Percentiles rank a stretch among this genome's conserved stretches.
These are phyloP conservation scores for Salix exigua DNA, from an alignment of 345 rosid genomes.

Conservation along the genomic window DNA sequence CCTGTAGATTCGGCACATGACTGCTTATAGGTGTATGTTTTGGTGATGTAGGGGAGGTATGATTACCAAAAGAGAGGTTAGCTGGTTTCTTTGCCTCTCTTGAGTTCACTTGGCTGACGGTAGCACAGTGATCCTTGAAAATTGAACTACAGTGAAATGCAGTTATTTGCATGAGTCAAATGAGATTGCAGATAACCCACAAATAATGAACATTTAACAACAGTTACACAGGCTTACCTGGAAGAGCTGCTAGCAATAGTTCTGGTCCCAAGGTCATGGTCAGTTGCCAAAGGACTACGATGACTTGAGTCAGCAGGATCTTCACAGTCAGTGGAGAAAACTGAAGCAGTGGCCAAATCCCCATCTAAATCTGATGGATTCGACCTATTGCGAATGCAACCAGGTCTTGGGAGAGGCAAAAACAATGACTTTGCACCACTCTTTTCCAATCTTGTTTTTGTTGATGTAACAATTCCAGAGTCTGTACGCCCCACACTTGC, in stretches of 20 bases:
- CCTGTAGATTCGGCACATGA: constrained; percentile 65
- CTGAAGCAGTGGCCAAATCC: constrained; percentile 24
- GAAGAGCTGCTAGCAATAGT: constrained; percentile 29
- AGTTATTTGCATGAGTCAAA: constrained; percentile 16
- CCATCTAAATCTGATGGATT: constrained; percentile 15
- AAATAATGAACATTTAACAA: background rate
- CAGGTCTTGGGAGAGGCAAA: constrained; percentile 29
- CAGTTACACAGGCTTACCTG: constrained; percentile 11
- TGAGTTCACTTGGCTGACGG: constrained; percentile 37
- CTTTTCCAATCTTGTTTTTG: constrained; percentile 8
- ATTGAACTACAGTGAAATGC: constrained; percentile 30
- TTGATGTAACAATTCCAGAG: constrained; percentile 19
- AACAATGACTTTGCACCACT: constrained; percentile 9
- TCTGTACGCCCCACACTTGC: constrained; percentile 9
- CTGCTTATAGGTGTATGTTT: constrained; percentile 49
- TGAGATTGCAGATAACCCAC: background rate
- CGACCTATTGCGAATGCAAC: constrained; percentile 8
- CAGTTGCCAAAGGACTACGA: constrained; percentile 25
- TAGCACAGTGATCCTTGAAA: constrained; percentile 49
- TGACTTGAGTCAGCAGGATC: constrained; percentile 18
- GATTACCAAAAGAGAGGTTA: constrained; percentile 41
- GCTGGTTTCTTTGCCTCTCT: constrained; percentile 65
- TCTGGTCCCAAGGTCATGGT: constrained; percentile 23
- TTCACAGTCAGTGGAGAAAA: constrained; percentile 23
- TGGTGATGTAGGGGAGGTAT: constrained; percentile 58